phyloP scores from a whole-genome alignment of 2,329 filamentous ascomycete genomes.

The Scortechinia acanthostroma region DNA sequence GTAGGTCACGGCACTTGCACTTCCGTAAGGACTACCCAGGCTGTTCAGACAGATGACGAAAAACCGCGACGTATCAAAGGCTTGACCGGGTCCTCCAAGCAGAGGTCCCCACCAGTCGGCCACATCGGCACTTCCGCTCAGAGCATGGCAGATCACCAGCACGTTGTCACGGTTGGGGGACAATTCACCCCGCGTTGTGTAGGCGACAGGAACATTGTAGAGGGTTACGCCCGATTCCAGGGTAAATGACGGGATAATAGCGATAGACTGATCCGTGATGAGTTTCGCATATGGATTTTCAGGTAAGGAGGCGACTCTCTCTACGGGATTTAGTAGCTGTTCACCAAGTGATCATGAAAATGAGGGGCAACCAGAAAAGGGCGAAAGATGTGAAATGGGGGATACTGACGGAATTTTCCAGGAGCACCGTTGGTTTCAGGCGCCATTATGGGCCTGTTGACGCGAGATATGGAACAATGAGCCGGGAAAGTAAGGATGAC shows the following conservation, averaged over 20 bases:
- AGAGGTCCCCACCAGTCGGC: constrained; percentile 48
- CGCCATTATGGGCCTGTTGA: no score
- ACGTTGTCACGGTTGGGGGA: constrained; percentile 27
- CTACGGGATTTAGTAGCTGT: constrained; percentile 3
- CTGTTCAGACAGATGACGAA: constrained; percentile 45
- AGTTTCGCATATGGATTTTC: constrained; percentile 14
- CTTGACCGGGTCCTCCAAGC: constrained; percentile 37
- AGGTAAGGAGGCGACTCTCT: constrained; percentile 4
- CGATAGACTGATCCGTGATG: constrained; percentile 14
- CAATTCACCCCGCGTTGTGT: constrained; percentile 19
- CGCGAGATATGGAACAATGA: no score
- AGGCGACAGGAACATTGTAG: constrained; percentile 15
- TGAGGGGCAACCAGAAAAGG: not conserved
- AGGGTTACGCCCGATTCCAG: constrained; percentile 16
- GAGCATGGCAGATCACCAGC: constrained; percentile 32
- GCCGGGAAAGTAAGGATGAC: no score
- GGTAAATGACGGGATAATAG: constrained; percentile 13
- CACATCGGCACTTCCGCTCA: constrained; percentile 45
- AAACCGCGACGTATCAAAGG: constrained; percentile 41
- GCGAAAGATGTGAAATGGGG: not conserved
- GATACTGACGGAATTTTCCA: constrained; percentile 1
- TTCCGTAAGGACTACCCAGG: constrained; percentile 44
- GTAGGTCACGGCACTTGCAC: constrained; percentile 16
- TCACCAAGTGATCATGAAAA: no score
- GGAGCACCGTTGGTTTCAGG: no score